A percentile compares a stretch with the other conserved stretches of the same genome.
phyloP scores from a whole-genome alignment of 495 filamentous ascomycete species.

The Pyronema domesticum region DNA sequence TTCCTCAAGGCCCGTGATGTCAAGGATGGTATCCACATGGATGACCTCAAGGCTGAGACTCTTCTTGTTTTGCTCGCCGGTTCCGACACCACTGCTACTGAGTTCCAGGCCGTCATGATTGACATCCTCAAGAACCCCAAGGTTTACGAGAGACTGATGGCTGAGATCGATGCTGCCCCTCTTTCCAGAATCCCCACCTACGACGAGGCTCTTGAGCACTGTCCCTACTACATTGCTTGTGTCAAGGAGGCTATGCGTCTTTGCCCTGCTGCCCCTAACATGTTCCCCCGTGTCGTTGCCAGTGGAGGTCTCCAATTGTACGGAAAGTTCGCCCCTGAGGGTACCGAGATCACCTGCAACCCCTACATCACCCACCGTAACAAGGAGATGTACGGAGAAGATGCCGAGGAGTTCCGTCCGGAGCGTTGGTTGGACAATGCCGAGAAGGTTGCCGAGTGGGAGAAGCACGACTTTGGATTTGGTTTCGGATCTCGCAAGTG shows the following conservation, averaged over 20 bases:
- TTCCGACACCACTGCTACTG: conserved; percentile 45
- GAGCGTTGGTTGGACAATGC: conserved; percentile 43
- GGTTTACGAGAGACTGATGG: conserved; percentile 36
- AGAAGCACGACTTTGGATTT: conserved; percentile 34
- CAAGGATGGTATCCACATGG: conserved; percentile 25
- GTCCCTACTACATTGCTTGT: conserved; percentile 36
- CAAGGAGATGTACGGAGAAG: conserved; percentile 39
- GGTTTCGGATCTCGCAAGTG: neutral
- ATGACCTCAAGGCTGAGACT: conserved; percentile 38
- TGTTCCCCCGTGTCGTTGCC: conserved; percentile 32
- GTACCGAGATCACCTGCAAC: conserved; percentile 41
- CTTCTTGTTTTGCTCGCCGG: conserved; percentile 41
- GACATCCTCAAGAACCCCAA: conserved; percentile 33
- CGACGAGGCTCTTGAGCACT: conserved; percentile 26
- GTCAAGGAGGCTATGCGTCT: conserved; percentile 36
- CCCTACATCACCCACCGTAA: conserved; percentile 39
- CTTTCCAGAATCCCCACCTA: conserved; percentile 25
- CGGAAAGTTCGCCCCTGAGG: conserved; percentile 37
- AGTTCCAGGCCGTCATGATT: conserved; percentile 36
- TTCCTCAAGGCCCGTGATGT: conserved; percentile 30
- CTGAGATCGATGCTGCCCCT: conserved; percentile 33
- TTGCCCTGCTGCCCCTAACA: conserved; percentile 29
- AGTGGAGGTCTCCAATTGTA: conserved; percentile 36
- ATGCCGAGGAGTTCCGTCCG: conserved; percentile 43
- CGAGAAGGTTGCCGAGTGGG: conserved; percentile 31